Evolutionary conservation across 805 yeast genomes (phyloP).

Genomic region (Saccharomycodes ludwigii): DNA sequence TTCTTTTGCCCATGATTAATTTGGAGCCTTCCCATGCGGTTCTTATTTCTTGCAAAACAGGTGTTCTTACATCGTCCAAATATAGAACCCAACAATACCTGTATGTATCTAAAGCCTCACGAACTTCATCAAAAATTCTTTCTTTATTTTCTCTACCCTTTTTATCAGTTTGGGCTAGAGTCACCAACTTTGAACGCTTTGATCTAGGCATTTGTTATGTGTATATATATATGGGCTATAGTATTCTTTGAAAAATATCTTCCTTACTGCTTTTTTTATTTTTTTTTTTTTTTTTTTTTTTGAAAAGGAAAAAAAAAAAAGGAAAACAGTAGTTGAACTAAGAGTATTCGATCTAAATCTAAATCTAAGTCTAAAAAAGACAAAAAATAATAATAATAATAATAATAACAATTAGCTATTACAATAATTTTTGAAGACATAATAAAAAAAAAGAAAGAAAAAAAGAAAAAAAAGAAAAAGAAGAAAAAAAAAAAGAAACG

Average conservation of each 20-base stretch:
- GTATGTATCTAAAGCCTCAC: slow-evolving; percentile 65
- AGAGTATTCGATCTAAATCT: too few species aligned
- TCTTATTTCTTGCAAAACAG: slow-evolving; percentile 87
- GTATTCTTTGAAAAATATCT: slow-evolving; percentile 1
- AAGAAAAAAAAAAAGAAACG: too few species aligned
- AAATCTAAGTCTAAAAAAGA: too few species aligned
- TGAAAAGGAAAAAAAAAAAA: not conserved
- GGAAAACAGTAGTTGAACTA: too few species aligned
- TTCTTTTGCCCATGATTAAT: slow-evolving; percentile 80
- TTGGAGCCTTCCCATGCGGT: slow-evolving; percentile 88
- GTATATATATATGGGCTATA: not conserved
- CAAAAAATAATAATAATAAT: not conserved
- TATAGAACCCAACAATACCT: slow-evolving; percentile 76
- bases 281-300: slow-evolving; percentile 1
- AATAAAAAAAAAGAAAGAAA: too few species aligned
- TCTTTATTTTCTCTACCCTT: slow-evolving; percentile 90
- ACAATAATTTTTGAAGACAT: too few species aligned
- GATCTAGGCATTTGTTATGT: slow-evolving; percentile 79
- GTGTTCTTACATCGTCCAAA: slow-evolving; percentile 88
- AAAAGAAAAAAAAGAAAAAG: too few species aligned
- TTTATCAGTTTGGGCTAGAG: slow-evolving; percentile 91
- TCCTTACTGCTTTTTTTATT: slow-evolving; percentile 2
- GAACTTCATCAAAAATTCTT: slow-evolving; percentile 80
- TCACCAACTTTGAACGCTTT: slow-evolving; percentile 89
- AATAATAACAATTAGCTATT: not conserved